Percentiles rank a stretch among this genome's conserved stretches.
These are phyloP conservation scores for Pilobolus umbonatus DNA, from an alignment of 192 early-diverging fungal genomes.

Conservation along the genomic window DNA sequence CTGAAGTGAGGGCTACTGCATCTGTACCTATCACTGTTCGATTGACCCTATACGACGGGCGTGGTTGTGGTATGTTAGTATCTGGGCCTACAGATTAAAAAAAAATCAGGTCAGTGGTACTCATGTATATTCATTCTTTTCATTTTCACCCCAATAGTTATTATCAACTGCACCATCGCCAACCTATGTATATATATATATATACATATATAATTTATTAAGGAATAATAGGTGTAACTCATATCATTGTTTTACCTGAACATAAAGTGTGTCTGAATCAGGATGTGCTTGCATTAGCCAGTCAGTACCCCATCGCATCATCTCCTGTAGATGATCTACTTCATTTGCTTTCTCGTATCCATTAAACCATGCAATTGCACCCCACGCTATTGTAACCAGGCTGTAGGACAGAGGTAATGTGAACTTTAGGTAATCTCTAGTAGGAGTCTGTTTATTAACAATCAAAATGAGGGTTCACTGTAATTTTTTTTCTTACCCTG, in stretches of 20 bases:
- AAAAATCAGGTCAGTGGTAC: not conserved
- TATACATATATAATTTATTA: not conserved
- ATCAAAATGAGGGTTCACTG: not conserved
- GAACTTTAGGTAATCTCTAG: conserved; percentile 56
- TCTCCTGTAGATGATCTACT: conserved; percentile 38
- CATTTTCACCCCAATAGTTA: conserved; percentile 49
- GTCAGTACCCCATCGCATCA: conserved; percentile 56
- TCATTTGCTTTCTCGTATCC: conserved; percentile 47
- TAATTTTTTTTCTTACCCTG: conserved; percentile 23
- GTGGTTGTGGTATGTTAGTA: conserved; percentile 41
- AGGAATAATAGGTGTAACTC: not conserved
- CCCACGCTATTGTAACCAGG: conserved; percentile 46
- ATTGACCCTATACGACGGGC: conserved; percentile 47
- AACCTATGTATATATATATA: conserved; percentile 21
- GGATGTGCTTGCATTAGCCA: conserved; percentile 59
- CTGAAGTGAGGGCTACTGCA: conserved; percentile 46
- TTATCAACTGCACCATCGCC: conserved; percentile 44
- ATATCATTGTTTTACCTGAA: conserved; percentile 31
- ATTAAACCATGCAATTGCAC: conserved; percentile 50
- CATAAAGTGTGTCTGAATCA: conserved; percentile 43
- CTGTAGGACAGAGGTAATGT: conserved; percentile 54
- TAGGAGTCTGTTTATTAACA: not conserved
- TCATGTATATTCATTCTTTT: conserved; percentile 18
- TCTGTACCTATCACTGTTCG: conserved; percentile 48
- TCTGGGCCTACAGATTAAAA: conserved; percentile 24